phyloP scores from a whole-genome alignment of 768 basidiomycete species.

The Lentinula guzmanii region DNA sequence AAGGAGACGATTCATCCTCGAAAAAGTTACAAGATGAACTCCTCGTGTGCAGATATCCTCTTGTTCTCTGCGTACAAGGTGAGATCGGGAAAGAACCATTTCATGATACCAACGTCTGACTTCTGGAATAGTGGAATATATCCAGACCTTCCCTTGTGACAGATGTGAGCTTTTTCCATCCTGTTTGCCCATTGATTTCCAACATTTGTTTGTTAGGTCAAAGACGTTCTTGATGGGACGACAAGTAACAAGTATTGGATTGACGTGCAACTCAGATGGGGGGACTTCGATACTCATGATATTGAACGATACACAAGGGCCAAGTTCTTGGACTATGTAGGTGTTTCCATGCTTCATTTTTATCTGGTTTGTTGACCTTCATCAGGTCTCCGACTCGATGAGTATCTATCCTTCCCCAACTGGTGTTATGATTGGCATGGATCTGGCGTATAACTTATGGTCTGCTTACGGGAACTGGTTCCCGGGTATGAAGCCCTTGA shows the following conservation, averaged over 20 bases:
- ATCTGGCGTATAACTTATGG: slow-evolving; percentile 97
- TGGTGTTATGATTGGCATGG: slow-evolving; percentile 98
- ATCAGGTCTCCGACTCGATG: slow-evolving; percentile 89
- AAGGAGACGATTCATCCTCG: slow-evolving; percentile 99
- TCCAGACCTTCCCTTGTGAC: slow-evolving; percentile 92
- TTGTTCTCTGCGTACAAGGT: slow-evolving; percentile 93
- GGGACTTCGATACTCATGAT: slow-evolving; percentile 98
- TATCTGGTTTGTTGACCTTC: not conserved
- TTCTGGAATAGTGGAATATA: slow-evolving; percentile 79
- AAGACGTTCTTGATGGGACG: slow-evolving; percentile 96
- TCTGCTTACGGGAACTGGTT: slow-evolving; percentile 99
- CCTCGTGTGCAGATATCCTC: slow-evolving; percentile 97
- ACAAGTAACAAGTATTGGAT: slow-evolving; percentile 99
- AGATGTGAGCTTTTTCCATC: slow-evolving; percentile 48
- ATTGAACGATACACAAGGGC: slow-evolving; percentile 98
- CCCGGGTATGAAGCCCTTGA: slow-evolving; percentile 96
- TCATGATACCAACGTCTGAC: not conserved
- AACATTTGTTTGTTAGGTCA: slow-evolving; percentile 44
- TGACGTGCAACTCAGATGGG: slow-evolving; percentile 93
- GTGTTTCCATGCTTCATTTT: slow-evolving; percentile 17
- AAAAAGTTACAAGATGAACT: slow-evolving; percentile 99
- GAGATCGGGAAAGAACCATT: not conserved
- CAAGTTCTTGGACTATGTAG: slow-evolving; percentile 96
- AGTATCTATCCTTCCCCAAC: slow-evolving; percentile 99
- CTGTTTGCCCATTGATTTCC: not conserved